Evolutionary conservation across 176 grass and related monocot species (phyloP), one percentile per base, ranked within the genome.

Genomic region (Aegilops speltoides): DNA sequence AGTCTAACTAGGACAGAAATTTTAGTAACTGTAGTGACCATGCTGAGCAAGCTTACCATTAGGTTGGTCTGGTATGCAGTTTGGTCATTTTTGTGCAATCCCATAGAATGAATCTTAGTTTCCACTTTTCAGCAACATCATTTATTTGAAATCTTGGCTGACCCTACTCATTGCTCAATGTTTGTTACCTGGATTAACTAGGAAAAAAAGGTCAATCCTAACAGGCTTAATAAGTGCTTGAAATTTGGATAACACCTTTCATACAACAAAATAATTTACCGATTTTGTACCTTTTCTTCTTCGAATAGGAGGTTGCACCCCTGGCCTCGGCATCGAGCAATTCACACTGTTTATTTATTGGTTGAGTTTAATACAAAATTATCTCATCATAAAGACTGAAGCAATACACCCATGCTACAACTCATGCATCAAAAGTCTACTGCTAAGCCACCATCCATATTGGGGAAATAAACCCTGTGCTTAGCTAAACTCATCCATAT

Each of bases 181-280:
- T 54, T 29, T 62, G 9, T 17, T 25, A 73, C 75, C 76, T 20
- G 45, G 56, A 23, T 84, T 52, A 80, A 84, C 75, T 87, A 61
- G 32, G 19, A 45, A 37, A 1, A 59, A 37, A 20, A 57, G 17
- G 19, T 31, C 45, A 54, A 54, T 54, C 16, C 50, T 19, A 54
- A 19, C 50, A 54, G 50, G 50, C 50, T 19, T 54, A 17, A 54
- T 54, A 54, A 54, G 50, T 19, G 50, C 16, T 40, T 57, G 4
- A 84, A 84, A 66, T 16, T 59, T 75, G 40, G 23, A 82, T 80
- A 43, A 14, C 13, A 75, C 10, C 59, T 78, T 54, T 41, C 28
- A 31, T 25, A 16, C 19, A 2, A 65, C 15, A 73, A n/a, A 59
- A 8, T 9, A 36, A 40, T 20, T 65, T 48, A 34, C 41, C 16